Conservation (phyloP, 169 alveolate species). For the Cryptosporidium viatorum region DNA sequence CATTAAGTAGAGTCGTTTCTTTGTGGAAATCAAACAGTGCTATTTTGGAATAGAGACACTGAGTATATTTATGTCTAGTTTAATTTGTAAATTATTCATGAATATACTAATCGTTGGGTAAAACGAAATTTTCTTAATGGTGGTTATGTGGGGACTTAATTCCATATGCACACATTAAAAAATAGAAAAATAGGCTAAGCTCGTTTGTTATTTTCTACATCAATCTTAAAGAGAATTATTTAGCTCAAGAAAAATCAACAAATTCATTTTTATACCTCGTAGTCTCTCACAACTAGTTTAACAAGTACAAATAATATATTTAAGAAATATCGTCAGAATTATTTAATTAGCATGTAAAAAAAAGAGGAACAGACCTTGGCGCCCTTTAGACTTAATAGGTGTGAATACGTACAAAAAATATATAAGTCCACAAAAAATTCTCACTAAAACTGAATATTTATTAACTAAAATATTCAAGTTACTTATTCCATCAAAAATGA, state of each 20-base stretch:
- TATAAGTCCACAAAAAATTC: not conserved
- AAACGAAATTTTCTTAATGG: too few species aligned
- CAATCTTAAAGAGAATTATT: too few species aligned
- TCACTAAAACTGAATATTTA: not conserved
- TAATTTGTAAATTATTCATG: not conserved
- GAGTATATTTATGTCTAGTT: not conserved
- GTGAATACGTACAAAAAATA: slow-evolving; percentile 16
- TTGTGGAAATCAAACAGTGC: not conserved
- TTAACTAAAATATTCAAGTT: slow-evolving; percentile 1
- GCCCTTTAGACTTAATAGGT: slow-evolving; percentile 17
- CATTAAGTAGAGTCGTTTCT: too few species aligned
- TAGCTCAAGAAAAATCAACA: not conserved
- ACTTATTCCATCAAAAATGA: not conserved
- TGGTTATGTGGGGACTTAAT: not conserved
- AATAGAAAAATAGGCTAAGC: too few species aligned
- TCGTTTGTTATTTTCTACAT: too few species aligned
- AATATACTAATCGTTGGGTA: too few species aligned
- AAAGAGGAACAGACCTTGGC: not conserved
- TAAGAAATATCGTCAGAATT: not conserved
- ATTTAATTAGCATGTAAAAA: not conserved
- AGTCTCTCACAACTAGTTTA: not conserved
- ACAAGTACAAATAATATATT: not conserved
- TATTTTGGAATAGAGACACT: not conserved
- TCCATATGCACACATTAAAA: not conserved
- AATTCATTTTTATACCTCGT: too few species aligned